A percentile compares a stretch with the other conserved stretches of the same genome.
Conservation (phyloP, 2,329 filamentous ascomycete genomes). For the Colletotrichum lentis region DNA sequence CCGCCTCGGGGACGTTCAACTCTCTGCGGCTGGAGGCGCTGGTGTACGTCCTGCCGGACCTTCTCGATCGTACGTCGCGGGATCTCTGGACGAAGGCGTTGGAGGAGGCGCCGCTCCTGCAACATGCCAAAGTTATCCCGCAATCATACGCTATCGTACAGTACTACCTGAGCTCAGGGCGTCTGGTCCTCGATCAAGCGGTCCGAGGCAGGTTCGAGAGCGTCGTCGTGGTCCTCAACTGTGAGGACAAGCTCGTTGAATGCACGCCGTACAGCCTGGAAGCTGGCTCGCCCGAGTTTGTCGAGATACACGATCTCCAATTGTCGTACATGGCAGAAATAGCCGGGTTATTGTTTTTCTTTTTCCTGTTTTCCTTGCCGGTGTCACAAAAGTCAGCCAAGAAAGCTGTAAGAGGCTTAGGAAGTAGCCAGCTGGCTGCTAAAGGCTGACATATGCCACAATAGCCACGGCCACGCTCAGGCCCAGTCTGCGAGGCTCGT, state of each 20-base stretch:
- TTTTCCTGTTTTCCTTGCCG: neutral
- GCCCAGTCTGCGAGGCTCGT: conserved; percentile 7
- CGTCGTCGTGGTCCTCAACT: neutral
- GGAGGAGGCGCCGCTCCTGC: conserved; percentile 2
- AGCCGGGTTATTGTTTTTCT: neutral
- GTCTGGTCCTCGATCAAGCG: neutral
- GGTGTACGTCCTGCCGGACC: conserved; percentile 5
- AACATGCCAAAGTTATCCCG: conserved; percentile 9
- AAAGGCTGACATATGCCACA: neutral
- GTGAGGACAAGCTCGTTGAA: neutral
- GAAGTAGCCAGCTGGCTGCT: neutral
- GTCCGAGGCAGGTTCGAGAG: neutral
- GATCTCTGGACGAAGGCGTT: neutral
- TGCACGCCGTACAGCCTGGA: neutral
- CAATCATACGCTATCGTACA: conserved; percentile 6
- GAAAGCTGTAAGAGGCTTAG: neutral
- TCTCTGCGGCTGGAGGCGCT: conserved; percentile 3
- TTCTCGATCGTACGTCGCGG: neutral
- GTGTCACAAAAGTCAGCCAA: neutral
- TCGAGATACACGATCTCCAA: neutral
- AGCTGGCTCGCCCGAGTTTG: neutral
- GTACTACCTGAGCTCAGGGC: neutral
- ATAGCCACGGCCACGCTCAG: conserved; percentile 1
- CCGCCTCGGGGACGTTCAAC: neutral
- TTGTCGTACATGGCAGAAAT: neutral